These are phyloP conservation scores for Halenospora varia DNA, from an alignment of 495 filamentous ascomycete species.

Conservation along the genomic window DNA sequence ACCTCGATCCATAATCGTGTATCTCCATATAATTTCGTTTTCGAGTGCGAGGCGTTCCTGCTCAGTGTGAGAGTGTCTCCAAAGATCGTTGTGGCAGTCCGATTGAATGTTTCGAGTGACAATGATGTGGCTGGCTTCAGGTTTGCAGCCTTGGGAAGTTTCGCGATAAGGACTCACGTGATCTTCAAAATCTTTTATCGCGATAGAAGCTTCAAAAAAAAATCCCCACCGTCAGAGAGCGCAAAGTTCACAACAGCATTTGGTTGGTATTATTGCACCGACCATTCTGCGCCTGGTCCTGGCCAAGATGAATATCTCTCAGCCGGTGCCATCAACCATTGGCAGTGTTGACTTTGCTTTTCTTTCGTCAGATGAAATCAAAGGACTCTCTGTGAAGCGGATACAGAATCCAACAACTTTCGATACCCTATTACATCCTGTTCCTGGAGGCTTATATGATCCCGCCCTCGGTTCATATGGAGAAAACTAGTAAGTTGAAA, in stretches of 20 bases:
- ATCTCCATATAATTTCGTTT: too few relatives aligned
- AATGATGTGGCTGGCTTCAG: not conserved
- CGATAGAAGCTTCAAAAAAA: too few relatives aligned
- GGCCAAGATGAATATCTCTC: slow-evolving; percentile 72
- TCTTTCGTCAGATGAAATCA: slow-evolving; percentile 77
- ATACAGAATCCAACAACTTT: slow-evolving; percentile 89
- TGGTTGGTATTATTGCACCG: not conserved
- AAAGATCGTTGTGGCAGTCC: too few relatives aligned
- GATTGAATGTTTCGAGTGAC: not conserved
- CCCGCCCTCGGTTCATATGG: slow-evolving; percentile 87
- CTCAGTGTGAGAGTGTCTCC: too few relatives aligned
- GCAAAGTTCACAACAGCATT: not conserved
- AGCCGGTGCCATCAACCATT: slow-evolving; percentile 81
- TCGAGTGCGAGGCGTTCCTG: too few relatives aligned
- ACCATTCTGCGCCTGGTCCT: not conserved
- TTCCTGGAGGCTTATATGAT: slow-evolving; percentile 89
- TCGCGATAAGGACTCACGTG: not conserved
- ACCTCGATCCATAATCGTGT: slow-evolving; percentile 20
- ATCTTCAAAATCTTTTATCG: not conserved
- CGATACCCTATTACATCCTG: slow-evolving; percentile 78
- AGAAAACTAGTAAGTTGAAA: slow-evolving; percentile 64
- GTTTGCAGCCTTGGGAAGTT: not conserved
- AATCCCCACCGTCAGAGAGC: too few relatives aligned
- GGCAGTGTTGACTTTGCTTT: slow-evolving; percentile 85
- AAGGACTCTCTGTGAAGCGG: slow-evolving; percentile 82